These are phyloP conservation scores for Neurospora sp. DNA, from an alignment of 495 filamentous ascomycete genomes.

Conservation along the genomic window DNA sequence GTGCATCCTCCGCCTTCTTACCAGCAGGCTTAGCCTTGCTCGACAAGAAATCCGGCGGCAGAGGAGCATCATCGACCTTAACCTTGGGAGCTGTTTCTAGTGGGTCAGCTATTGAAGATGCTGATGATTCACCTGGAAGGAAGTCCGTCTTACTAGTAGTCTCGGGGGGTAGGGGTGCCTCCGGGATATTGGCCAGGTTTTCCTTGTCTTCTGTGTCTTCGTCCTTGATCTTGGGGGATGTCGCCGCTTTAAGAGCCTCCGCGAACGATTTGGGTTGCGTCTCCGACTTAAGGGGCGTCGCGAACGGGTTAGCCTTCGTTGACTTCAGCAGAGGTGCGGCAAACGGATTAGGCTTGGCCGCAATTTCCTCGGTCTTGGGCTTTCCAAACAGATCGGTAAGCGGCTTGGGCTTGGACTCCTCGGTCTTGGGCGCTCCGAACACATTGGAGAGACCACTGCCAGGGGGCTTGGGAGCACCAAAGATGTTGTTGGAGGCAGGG, in stretches of 20 bases:
- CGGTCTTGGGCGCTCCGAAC: conserved; percentile 1
- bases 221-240: conserved; percentile 26
- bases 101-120: conserved; percentile 43
- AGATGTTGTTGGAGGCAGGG: conserved; percentile 32
- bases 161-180: conserved; percentile 66
- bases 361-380: conserved; percentile 17
- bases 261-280: neutral
- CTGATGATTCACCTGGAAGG: conserved; percentile 55
- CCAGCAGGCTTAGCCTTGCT: conserved; percentile 5
- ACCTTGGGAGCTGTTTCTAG: conserved; percentile 26
- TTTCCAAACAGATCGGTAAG: conserved; percentile 2
- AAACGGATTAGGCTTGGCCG: neutral
- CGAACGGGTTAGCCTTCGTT: neutral
- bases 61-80: conserved; percentile 20
- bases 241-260: neutral
- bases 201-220: conserved; percentile 21
- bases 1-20: conserved; percentile 7
- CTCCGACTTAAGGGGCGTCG: neutral
- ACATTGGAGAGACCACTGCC: neutral
- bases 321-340: neutral
- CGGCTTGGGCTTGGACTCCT: conserved; percentile 4
- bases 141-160: conserved; percentile 58
- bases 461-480: conserved; percentile 12
- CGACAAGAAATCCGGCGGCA: conserved; percentile 8
- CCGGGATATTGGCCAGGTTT: conserved; percentile 25